phyloP scores from a whole-genome alignment of 2,329 filamentous ascomycete genomes.

The Penicillium occitanis region DNA sequence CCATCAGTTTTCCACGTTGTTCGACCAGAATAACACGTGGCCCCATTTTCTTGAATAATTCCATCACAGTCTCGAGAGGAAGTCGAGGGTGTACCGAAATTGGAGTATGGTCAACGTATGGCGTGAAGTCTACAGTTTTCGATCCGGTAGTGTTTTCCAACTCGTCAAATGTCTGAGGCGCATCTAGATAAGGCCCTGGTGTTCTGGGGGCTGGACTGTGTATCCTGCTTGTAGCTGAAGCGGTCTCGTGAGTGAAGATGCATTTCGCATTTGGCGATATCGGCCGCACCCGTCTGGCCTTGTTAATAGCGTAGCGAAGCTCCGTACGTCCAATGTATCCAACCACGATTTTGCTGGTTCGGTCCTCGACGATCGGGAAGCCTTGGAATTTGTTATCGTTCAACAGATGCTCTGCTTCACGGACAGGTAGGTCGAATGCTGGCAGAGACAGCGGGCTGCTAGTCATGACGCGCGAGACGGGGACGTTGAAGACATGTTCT shows the following conservation, averaged over 20 bases:
- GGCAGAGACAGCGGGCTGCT: conserved; percentile 72
- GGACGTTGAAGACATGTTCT: conserved; percentile 93
- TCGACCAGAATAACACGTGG: conserved; percentile 91
- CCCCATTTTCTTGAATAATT: conserved; percentile 96
- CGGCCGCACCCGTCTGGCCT: conserved; percentile 67
- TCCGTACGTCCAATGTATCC: conserved; percentile 94
- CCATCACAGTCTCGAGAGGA: conserved; percentile 95
- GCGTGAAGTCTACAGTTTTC: conserved; percentile 71
- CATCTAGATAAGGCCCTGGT: conserved; percentile 17
- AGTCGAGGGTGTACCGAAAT: conserved; percentile 88
- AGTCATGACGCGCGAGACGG: conserved; percentile 88
- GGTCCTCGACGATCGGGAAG: conserved; percentile 84
- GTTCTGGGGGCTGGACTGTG: conserved; percentile 20
- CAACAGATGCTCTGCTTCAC: conserved; percentile 74
- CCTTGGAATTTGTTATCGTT: conserved; percentile 81
- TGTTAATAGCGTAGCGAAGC: conserved; percentile 83
- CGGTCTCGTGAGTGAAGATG: conserved; percentile 63
- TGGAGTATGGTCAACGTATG: conserved; percentile 85
- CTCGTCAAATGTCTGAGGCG: conserved; percentile 60
- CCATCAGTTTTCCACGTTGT: conserved; percentile 77
- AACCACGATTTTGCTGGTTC: conserved; percentile 67
- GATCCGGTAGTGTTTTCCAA: conserved; percentile 58
- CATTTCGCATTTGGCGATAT: conserved; percentile 70
- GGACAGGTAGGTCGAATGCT: conserved; percentile 69
- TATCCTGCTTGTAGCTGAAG: conserved; percentile 28